Base-by-base conservation (phyloP, 257 asterid genomes). In the Linaria vulgaris region DNA sequence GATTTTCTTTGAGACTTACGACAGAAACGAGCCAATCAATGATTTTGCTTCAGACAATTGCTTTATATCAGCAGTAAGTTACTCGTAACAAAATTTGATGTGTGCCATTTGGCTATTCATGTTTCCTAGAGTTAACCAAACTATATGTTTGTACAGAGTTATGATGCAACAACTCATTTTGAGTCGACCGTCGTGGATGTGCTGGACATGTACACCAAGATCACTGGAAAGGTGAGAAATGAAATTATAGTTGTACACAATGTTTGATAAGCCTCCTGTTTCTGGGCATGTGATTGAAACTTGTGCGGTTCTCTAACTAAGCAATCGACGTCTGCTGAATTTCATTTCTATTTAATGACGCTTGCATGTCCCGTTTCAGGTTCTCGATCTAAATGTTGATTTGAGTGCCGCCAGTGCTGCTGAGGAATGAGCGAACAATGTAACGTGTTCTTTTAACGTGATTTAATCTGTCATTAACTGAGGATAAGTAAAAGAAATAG, bases 11-110 rank as follows among this genome's bases (percentile, higher is more conserved):
- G 98, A 92, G 75, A 84, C 89, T 63, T 86, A 85, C 37, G 98
- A 88, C 82, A 76, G 94, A 85, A 80, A 37, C 56, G 97, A 84
- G 78, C 97, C 98, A 46, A 88, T 79, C 66, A 92, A 92, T 38
- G 95, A 92, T 67, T 80, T 85, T 63, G 54, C 88, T 61, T 67
- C 78, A 53, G 98, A 92, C 88, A 85, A 87, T 68, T 92, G 98
- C 80, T 88, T 88, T 69, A 62, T 92, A 80, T 88, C 98, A 64
- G 76, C 91, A 2, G 98, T 89, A 74, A 80, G 96, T 70, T 72
- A 61, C 14, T 56, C 21, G 17, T 41, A 14, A n/a, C 2, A 43
- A 2, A 22, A 39, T 25, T 43, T n/a, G n/a, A 41, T 10, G 15
- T 21, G 1, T 21, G 5, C 22, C 10, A 38, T 12, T 20, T 12